These are phyloP conservation scores for Trichoderma brevicompactum DNA, from an alignment of 2,329 filamentous ascomycete species.

Conservation along the genomic window DNA sequence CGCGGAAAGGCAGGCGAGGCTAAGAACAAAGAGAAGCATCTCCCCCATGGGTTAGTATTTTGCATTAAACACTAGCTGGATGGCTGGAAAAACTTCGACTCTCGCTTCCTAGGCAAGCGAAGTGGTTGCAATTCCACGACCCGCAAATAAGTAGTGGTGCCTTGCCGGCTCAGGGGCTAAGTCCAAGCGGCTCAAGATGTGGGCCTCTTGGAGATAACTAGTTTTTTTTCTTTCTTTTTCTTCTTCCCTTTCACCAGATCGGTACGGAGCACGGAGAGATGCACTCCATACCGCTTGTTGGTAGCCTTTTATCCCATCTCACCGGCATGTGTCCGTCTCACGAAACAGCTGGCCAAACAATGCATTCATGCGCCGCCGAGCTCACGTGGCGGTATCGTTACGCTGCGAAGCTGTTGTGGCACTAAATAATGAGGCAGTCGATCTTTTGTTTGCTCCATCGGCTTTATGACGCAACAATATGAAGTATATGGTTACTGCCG, in stretches of 20 bases:
- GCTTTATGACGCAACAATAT: constrained; percentile 20
- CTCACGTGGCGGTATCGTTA: constrained; percentile 9
- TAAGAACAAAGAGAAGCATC: constrained; percentile 7
- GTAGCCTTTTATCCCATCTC: not conserved
- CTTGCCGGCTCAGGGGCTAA: constrained; percentile 26
- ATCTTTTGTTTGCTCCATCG: constrained; percentile 22
- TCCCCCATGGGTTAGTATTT: constrained; percentile 8
- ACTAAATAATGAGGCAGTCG: constrained; percentile 17
- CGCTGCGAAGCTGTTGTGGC: not conserved
- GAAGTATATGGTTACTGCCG: constrained; percentile 7
- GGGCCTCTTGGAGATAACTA: constrained; percentile 14
- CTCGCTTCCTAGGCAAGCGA: constrained; percentile 20
- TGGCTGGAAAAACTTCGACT: constrained; percentile 2
- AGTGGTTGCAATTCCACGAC: constrained; percentile 25
- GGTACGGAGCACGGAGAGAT: constrained; percentile 1
- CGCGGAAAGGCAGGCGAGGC: constrained; percentile 11
- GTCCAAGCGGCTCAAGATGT: constrained; percentile 19
- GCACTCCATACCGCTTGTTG: constrained; percentile 19
- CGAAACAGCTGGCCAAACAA: not conserved
- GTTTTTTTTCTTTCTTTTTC: not conserved
- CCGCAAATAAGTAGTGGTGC: constrained; percentile 8
- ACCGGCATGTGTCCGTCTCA: not conserved
- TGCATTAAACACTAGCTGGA: constrained; percentile 7
- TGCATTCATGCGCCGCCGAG: not conserved
- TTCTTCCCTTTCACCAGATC: constrained; percentile 14